Conservation (phyloP, 208 protist species). For the Crithidia bombi region DNA sequence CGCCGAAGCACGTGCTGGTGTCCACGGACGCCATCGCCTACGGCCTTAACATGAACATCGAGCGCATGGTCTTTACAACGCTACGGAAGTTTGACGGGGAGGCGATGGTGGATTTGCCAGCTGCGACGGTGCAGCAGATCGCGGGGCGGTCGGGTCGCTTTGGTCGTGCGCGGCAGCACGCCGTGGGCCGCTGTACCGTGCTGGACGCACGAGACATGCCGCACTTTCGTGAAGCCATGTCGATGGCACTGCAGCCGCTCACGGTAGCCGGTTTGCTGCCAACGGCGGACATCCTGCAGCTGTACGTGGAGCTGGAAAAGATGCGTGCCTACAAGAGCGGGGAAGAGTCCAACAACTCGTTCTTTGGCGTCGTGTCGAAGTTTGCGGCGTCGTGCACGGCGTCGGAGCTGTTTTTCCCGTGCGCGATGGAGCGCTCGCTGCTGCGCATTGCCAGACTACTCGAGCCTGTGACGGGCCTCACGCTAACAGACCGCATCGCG, state of each 20-base stretch:
- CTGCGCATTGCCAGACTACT: constrained; percentile 65
- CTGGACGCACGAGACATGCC: constrained; percentile 53
- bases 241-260: constrained; percentile 28
- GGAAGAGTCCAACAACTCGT: constrained; percentile 21
- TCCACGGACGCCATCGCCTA: constrained; percentile 96
- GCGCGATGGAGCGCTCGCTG: constrained; percentile 74
- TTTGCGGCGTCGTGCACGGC: constrained; percentile 47
- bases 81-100: constrained; percentile 87
- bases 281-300: constrained; percentile 71
- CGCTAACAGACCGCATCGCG: constrained; percentile 66
- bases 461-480: constrained; percentile 48
- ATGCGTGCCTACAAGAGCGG: constrained; percentile 6
- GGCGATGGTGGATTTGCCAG: constrained; percentile 39
- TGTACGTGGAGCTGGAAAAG: constrained; percentile 61
- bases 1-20: constrained; percentile 80
- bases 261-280: constrained; percentile 69
- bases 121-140: constrained; percentile 71
- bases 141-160: constrained; percentile 91
- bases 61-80: constrained; percentile 85
- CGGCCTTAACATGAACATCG: constrained; percentile 96
- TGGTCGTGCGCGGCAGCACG: constrained; percentile 47
- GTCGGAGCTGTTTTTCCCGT: constrained; percentile 65
- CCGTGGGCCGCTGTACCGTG: constrained; percentile 68
- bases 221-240: constrained; percentile 20
- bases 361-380: constrained; percentile 39